Percentiles rank a stretch among this genome's conserved stretches.
Conservation (phyloP, 2,329 filamentous ascomycete genomes). For the Xylaria sp. region DNA sequence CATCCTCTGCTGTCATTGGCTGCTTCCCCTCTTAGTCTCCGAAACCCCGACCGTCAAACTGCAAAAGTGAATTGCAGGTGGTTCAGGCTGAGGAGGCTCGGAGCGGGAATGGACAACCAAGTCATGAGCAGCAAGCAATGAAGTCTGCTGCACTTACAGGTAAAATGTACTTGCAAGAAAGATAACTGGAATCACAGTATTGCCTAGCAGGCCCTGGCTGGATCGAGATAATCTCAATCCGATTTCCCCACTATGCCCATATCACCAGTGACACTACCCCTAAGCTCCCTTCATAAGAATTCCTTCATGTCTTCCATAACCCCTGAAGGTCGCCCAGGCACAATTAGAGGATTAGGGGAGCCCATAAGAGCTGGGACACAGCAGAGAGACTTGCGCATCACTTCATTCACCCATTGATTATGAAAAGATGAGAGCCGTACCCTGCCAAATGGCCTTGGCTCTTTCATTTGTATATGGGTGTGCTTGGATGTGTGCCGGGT, state of each 20-base stretch:
- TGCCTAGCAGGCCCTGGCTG: constrained; percentile 26
- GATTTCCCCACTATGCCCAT: constrained; percentile 23
- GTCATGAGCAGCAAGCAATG: constrained; percentile 30
- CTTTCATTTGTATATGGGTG: constrained; percentile 34
- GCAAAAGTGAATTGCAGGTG: constrained; percentile 44
- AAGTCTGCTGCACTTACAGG: constrained; percentile 36
- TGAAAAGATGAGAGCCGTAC: constrained; percentile 28
- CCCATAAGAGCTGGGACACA: constrained; percentile 22
- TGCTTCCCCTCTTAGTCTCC: constrained; percentile 33
- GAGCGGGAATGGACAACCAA: constrained; percentile 23
- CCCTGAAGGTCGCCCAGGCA: constrained; percentile 21
- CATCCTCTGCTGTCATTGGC: constrained; percentile 41
- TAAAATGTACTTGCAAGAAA: constrained; percentile 34
- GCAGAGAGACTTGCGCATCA: constrained; percentile 30
- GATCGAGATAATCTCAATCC: constrained; percentile 21
- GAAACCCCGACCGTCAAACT: constrained; percentile 26
- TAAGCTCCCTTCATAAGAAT: constrained; percentile 30
- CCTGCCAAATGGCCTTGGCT: constrained; percentile 20
- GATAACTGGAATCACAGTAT: constrained; percentile 26
- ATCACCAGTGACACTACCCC: constrained; percentile 32
- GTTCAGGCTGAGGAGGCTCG: constrained; percentile 25
- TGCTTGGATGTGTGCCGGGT: constrained; percentile 25
- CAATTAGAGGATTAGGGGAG: constrained; percentile 27
- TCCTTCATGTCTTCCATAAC: constrained; percentile 33
- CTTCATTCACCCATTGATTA: constrained; percentile 29